Base-by-base conservation (phyloP, 495 filamentous ascomycete species). In the Diplogelasinospora grovesii region DNA sequence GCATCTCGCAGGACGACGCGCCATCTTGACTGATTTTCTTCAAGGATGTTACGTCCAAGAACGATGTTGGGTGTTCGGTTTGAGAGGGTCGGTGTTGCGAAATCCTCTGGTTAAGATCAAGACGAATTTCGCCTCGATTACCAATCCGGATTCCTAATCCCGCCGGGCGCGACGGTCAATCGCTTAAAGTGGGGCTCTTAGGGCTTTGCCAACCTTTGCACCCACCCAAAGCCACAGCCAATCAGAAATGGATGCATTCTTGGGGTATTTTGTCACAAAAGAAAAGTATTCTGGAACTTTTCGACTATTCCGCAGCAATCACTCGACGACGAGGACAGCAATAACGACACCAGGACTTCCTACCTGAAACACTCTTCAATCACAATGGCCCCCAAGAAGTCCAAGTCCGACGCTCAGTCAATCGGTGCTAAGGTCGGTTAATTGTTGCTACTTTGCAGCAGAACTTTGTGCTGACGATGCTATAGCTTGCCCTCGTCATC, bases 1-100 rank as follows among this genome's bases (percentile, higher is more conserved):
- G 74, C 92, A 98, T 74, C 93, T 80, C 55, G 92, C 92, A 57
- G 92, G 92, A 78, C 92, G 86, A 67, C 92, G 85, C 63, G 92
- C 92, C 92, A 98, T 98, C 71, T 80, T 85, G 81, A 81, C 70
- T 72, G 74, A 58, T 65, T 80, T 44, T 40, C 65, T 66, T 61
- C 66, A 65, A 46, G 65, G 66, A 64, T 61, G 57, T 68, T 57
- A 74, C 49, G 54, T 49, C 36, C 55, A 49, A 54, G 48, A 51
- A 48, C 45, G 30, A n/a, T n/a, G 40, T 58, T 64, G 55, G 60
- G 54, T 60, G 58, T 57, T 61, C 50, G 59, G 54, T 46, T 46
- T 22, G 28, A 26, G 15, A 16, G 18, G 53, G 45, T 56, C 47
- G 52, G 61, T 60, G 55, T 43, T 50, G 46, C 44, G 45, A 43